Evolutionary conservation across 2,329 filamentous ascomycete genomes (phyloP).

Genomic region (Nakataea oryzae): DNA sequence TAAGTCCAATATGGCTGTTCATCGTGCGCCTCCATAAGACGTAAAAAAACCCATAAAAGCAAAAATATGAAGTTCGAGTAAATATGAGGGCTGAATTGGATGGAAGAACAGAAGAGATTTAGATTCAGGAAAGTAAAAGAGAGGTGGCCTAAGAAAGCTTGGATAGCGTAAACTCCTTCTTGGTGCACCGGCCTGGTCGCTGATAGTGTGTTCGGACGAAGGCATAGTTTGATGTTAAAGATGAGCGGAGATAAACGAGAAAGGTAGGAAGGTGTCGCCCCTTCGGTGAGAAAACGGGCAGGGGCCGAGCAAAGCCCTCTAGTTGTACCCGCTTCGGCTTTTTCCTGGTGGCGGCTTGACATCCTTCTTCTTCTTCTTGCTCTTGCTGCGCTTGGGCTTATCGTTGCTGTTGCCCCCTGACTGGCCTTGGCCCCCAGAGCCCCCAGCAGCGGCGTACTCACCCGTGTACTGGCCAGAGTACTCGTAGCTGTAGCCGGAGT

Average conservation of each 20-base stretch:
- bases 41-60: too few species aligned
- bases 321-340: conserved; percentile 4
- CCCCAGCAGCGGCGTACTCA: not conserved
- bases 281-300: too few species aligned
- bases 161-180: too few species aligned
- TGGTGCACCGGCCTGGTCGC: too few species aligned
- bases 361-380: conserved; percentile 3
- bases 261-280: not conserved
- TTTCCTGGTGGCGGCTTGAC: conserved; percentile 3
- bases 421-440: not conserved
- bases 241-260: not conserved
- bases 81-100: not conserved
- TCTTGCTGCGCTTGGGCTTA: not conserved
- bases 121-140: not conserved
- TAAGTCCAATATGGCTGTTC: too few species aligned
- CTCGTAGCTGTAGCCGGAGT: not conserved
- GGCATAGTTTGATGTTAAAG: not conserved
- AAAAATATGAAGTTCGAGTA: not conserved
- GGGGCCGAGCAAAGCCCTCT: not conserved
- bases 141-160: too few species aligned
- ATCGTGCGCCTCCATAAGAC: too few species aligned
- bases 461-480: not conserved
- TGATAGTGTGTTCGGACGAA: not conserved
- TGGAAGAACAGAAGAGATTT: not conserved
- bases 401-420: not conserved